Evolutionary conservation across 495 filamentous ascomycete species (phyloP), one percentile per base, ranked within the genome.

Genomic region (Xylaria bambusicola): DNA sequence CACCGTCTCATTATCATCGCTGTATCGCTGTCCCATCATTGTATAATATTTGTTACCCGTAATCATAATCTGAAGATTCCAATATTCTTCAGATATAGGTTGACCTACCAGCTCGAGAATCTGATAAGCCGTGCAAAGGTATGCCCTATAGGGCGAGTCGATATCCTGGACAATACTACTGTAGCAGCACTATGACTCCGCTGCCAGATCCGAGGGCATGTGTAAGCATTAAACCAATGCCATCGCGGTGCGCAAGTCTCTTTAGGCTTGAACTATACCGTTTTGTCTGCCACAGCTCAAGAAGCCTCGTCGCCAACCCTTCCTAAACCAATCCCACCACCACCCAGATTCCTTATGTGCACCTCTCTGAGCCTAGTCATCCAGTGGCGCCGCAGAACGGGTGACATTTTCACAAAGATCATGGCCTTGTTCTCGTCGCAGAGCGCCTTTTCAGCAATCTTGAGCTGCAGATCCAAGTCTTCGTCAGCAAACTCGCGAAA

Each of bases 401-500:
- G 65, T 0, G 77, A 75, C 77, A 81, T 81, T 70, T 81, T 81
- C 66, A 77, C 76, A 42, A 81, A 81, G 10, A 80, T 75, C 75
- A 80, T 78, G 13, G 78, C 78, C 57, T 80, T 81, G 60, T 77
- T 79, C 52, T 80, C 77, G 54, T 81, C 77, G n/a, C 73, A 75
- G 26, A 81, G 69, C 5, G 73, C 71, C 61, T 79, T 81, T 66
- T 81, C 78, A 8, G 78, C 77, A 12, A 81, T 79, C 70, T 79
- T 80, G 12, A 81, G 65, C 69, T 80, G 76, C 45, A 81, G 58
- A 53, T 81, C 78, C 33, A 71, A 65, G 50, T 81, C 78, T 53
- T 81, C 78, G 35, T 68, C 69, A 47, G 66, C 61, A 41, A 81
- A 81, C 29, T 81, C 78, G 23, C 69, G 69, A 60, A 81, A 81